Percentiles rank a stretch among this genome's conserved stretches.
These are phyloP conservation scores for Endoconidiophora laricicola DNA, from an alignment of 2,329 filamentous ascomycete species.

Conservation along the genomic window DNA sequence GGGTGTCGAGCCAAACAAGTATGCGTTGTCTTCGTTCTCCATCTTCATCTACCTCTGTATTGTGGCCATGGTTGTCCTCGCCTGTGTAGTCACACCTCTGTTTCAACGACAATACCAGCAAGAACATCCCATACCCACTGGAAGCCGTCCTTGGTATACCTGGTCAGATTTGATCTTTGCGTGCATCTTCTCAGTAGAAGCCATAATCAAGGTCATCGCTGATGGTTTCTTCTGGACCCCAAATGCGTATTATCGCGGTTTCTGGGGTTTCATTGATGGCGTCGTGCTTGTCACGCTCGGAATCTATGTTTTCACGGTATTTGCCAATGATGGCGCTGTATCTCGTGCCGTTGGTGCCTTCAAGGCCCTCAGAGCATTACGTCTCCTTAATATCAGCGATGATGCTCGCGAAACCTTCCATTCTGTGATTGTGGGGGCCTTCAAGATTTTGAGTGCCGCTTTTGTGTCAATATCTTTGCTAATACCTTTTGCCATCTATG, in stretches of 20 bases:
- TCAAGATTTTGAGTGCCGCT: slow-evolving; percentile 85
- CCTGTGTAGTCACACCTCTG: slow-evolving; percentile 83
- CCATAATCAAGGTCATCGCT: slow-evolving; percentile 79
- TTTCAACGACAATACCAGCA: slow-evolving; percentile 81
- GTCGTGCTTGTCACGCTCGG: slow-evolving; percentile 83
- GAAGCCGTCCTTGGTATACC: slow-evolving; percentile 55
- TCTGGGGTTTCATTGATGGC: slow-evolving; percentile 92
- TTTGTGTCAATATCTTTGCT: slow-evolving; percentile 89
- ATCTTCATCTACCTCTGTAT: slow-evolving; percentile 88
- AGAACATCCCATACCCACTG: slow-evolving; percentile 24
- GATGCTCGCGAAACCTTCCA: slow-evolving; percentile 93
- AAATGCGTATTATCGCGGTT: slow-evolving; percentile 90
- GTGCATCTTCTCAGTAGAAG: slow-evolving; percentile 69
- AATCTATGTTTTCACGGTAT: slow-evolving; percentile 78
- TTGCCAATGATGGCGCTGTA: slow-evolving; percentile 67
- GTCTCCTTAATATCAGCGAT: slow-evolving; percentile 88
- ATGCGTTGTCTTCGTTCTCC: slow-evolving; percentile 85
- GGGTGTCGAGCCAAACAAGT: slow-evolving; percentile 74
- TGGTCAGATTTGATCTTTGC: slow-evolving; percentile 89
- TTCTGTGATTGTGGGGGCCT: slow-evolving; percentile 82
- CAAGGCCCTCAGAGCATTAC: slow-evolving; percentile 82
- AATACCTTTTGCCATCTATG: slow-evolving; percentile 93
- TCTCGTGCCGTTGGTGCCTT: slow-evolving; percentile 89
- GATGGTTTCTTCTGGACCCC: slow-evolving; percentile 95
- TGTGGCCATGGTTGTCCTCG: slow-evolving; percentile 92